Conservation (phyloP, 2,329 filamentous ascomycete genomes). For the Penicillium frequentans region DNA sequence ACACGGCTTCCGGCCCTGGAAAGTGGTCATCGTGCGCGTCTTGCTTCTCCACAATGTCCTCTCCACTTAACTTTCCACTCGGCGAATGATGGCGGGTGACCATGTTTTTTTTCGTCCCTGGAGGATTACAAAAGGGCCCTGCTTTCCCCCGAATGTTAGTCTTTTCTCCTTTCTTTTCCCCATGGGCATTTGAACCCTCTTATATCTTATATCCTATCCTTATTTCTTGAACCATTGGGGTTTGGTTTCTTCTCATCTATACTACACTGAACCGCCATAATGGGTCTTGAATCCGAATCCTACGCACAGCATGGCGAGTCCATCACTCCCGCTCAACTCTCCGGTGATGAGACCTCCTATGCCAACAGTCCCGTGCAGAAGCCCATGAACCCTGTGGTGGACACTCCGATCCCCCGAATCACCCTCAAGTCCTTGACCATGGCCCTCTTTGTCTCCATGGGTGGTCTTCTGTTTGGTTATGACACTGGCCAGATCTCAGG, state of each 20-base stretch:
- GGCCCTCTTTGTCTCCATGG: slow-evolving; percentile 49
- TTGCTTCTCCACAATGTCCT: slow-evolving; percentile 20
- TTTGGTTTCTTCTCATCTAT: neutral
- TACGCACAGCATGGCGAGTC: slow-evolving; percentile 28
- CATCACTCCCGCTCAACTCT: slow-evolving; percentile 29
- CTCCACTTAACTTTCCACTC: slow-evolving; percentile 12
- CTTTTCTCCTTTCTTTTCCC: slow-evolving; percentile 14
- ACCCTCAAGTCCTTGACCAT: slow-evolving; percentile 41
- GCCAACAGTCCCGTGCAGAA: slow-evolving; percentile 21
- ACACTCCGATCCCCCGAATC: slow-evolving; percentile 34
- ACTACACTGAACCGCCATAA: slow-evolving; percentile 12
- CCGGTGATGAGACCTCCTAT: slow-evolving; percentile 26
- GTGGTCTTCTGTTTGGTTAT: slow-evolving; percentile 47
- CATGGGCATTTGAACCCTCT: slow-evolving; percentile 12
- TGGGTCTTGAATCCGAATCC: slow-evolving; percentile 31
- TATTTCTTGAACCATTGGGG: neutral
- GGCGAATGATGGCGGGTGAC: slow-evolving; percentile 5
- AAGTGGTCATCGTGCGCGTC: neutral
- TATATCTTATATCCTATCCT: slow-evolving; percentile 1
- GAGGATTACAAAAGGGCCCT: slow-evolving; percentile 21
- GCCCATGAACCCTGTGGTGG: slow-evolving; percentile 21
- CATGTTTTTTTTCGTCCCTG: slow-evolving; percentile 3
- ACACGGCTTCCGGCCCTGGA: neutral
- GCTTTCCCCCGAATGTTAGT: slow-evolving; percentile 2
- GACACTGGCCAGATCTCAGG: slow-evolving; percentile 49